Conservation (phyloP, 2,329 filamentous ascomycete genomes). For the Neofusicoccum parvum region DNA sequence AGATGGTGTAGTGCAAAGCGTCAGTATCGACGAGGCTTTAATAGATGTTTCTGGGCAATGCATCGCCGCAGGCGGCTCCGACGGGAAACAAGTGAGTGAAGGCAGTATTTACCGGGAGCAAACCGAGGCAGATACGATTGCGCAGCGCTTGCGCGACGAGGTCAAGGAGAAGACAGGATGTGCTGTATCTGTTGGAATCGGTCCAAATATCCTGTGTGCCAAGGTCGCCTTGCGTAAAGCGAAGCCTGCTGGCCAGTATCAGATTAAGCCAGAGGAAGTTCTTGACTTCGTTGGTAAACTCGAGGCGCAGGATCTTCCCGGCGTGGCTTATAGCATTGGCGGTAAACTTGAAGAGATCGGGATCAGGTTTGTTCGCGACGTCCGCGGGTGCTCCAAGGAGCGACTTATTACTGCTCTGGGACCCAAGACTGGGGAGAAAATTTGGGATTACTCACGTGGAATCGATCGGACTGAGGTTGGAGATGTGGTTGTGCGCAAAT, state of each 20-base stretch:
- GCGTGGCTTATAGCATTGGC: slow-evolving; percentile 88
- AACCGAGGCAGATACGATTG: slow-evolving; percentile 73
- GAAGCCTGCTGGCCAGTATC: slow-evolving; percentile 91
- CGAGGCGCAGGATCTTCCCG: slow-evolving; percentile 79
- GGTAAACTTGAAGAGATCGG: slow-evolving; percentile 87
- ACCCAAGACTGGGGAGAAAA: slow-evolving; percentile 87
- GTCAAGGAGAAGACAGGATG: slow-evolving; percentile 79
- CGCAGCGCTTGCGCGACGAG: slow-evolving; percentile 64
- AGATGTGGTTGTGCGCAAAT: slow-evolving; percentile 83
- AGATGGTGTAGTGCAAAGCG: slow-evolving; percentile 86
- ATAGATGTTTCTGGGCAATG: slow-evolving; percentile 78
- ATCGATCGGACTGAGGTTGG: slow-evolving; percentile 86
- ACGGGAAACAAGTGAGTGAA: slow-evolving; percentile 66
- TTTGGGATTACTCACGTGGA: slow-evolving; percentile 88
- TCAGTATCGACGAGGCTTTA: slow-evolving; percentile 94
- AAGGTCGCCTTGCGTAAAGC: slow-evolving; percentile 89
- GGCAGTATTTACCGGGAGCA: slow-evolving; percentile 77
- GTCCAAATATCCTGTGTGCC: slow-evolving; percentile 84
- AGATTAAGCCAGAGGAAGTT: slow-evolving; percentile 79
- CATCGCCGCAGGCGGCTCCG: slow-evolving; percentile 64
- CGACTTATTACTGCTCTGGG: slow-evolving; percentile 73
- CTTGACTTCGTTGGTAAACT: slow-evolving; percentile 76
- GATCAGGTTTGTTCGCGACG: slow-evolving; percentile 78
- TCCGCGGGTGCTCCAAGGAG: slow-evolving; percentile 76
- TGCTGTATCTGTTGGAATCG: slow-evolving; percentile 89